Evolutionary conservation across 352 stramenopile species (phyloP).

Genomic region (Blastocystis sp.): DNA sequence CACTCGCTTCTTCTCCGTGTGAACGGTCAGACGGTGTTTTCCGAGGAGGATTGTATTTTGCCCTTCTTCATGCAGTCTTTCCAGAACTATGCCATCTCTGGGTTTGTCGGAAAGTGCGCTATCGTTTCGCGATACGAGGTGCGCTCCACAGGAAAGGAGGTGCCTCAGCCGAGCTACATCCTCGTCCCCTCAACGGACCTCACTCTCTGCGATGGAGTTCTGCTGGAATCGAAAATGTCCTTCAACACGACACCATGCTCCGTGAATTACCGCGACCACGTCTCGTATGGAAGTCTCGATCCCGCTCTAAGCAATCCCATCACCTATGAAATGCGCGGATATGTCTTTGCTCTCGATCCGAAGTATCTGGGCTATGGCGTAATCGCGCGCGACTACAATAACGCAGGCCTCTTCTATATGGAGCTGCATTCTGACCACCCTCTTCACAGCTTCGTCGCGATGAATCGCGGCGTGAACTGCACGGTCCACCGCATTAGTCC

Average conservation of each 20-base stretch:
- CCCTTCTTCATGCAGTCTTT: background rate
- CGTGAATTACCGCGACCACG: background rate
- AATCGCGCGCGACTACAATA: background rate
- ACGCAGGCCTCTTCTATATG: background rate
- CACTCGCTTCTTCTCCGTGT: background rate
- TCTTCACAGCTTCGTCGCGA: background rate
- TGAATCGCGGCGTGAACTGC: background rate
- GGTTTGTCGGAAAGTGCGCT: background rate
- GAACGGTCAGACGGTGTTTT: background rate
- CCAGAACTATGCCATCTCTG: background rate
- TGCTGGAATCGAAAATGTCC: background rate
- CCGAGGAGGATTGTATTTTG: background rate
- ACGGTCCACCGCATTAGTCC: background rate
- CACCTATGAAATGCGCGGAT: background rate
- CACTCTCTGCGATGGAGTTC: background rate
- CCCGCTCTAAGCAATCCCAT: background rate
- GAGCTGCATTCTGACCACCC: background rate
- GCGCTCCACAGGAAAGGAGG: background rate
- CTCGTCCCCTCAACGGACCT: background rate
- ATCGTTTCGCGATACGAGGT: background rate
- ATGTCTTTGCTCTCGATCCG: background rate
- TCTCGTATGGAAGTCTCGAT: background rate
- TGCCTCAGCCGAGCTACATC: background rate
- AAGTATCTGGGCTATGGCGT: background rate
- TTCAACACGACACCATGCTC: background rate